These are phyloP conservation scores for Irpex sp. DNA, from an alignment of 1,284 basidiomycete genomes.

Conservation along the genomic window DNA sequence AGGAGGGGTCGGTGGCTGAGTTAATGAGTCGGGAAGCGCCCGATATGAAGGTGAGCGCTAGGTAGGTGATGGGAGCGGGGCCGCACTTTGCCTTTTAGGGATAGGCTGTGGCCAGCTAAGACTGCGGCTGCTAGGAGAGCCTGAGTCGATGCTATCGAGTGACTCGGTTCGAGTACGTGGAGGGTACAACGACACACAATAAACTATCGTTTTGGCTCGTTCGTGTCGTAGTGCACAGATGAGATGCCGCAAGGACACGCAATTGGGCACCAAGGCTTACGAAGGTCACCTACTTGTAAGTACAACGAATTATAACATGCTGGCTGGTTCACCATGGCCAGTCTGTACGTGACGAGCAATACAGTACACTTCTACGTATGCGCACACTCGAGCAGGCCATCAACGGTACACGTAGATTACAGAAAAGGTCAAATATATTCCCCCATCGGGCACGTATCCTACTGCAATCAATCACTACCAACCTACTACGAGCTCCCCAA, in stretches of 20 bases:
- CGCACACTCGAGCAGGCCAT: too few relatives aligned
- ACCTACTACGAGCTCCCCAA: too few relatives aligned
- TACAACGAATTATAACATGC: too few relatives aligned
- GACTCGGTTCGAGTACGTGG: background rate
- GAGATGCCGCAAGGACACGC: too few relatives aligned
- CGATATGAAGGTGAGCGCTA: background rate
- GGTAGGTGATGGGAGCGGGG: background rate
- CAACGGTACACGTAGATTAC: background rate
- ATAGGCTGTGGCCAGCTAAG: background rate
- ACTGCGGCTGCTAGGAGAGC: background rate
- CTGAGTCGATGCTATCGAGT: background rate
- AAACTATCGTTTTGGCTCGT: background rate
- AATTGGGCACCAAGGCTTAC: too few relatives aligned
- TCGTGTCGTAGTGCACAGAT: too few relatives aligned
- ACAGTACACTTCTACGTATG: too few relatives aligned
- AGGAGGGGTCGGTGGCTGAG: background rate
- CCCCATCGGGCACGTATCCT: too few relatives aligned
- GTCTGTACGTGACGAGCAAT: too few relatives aligned
- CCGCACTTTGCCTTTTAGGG: background rate
- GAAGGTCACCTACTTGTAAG: too few relatives aligned
- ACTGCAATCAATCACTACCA: background rate
- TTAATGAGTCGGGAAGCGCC: background rate
- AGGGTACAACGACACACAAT: background rate
- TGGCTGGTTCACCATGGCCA: too few relatives aligned
- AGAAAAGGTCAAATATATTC: background rate